Evolutionary conservation across 495 filamentous ascomycete species (phyloP), one percentile per base, ranked within the genome.

Genomic region (Penicillium cataractarum): DNA sequence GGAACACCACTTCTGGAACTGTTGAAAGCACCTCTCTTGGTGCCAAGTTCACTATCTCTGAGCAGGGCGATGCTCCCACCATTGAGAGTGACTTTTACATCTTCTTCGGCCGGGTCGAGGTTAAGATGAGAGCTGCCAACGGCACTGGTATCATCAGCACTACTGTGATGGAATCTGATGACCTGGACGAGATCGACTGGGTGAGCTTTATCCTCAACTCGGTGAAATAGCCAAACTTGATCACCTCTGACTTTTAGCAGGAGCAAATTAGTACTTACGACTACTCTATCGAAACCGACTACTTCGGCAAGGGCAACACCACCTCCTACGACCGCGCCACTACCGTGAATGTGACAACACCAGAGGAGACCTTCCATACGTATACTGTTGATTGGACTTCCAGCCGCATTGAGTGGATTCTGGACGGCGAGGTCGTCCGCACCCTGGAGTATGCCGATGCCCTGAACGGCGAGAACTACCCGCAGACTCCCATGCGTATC

Each of bases 171-270:
- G 87, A 94, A 71, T 97, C 93, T 10, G 92, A 96, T 71, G 86
- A 87, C 63, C 84, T 97, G 13, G 95, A 99, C 74, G 95, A 99
- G 79, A 91, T 99, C 68, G 95, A 98, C 78, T 93, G 92, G 86
- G 87, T 92, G 75, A 87, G 90, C 55, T 19, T n/a, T 1, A 27
- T 29, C 2, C n/a, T 27, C 6, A 0, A 54, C 6, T 1, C 17
- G 12, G 9, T 24, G 10, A 19, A 12, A 56, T 8, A 7, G 5
- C 6, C n/a, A 22, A 13, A 26, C 0, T 9, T 19, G 2, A 2
- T 19, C 22, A 27, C 13, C 1, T 7, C 21, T 58, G 54, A 60
- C 19, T 57, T 9, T 35, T 6, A n/a, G 70, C 62, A 78, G 78
- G 77, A 81, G 59, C 71, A 75, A 65, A 78, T 89, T 55, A 90